Evolutionary conservation across 2,329 filamentous ascomycete genomes (phyloP).

Genomic region (Ophiosphaerella narmari): DNA sequence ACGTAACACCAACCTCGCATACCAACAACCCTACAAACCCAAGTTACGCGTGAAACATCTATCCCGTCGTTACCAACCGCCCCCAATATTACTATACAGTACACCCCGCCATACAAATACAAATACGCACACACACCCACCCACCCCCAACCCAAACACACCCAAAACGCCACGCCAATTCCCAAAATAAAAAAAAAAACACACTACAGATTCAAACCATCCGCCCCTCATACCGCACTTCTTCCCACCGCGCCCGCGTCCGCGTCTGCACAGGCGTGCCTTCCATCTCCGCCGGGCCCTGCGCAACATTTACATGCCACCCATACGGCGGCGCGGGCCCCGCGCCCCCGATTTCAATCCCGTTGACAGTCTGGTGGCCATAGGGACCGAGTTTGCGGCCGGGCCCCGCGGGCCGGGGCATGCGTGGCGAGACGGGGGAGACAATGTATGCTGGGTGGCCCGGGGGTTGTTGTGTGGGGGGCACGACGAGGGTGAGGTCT

Average conservation of each 20-base stretch:
- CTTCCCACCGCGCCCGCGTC: slow-evolving; percentile 5
- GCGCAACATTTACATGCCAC: slow-evolving; percentile 5
- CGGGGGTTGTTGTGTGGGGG: no score
- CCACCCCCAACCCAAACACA: no score
- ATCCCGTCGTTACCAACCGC: no score
- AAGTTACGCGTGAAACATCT: no score
- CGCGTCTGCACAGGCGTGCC: neutral
- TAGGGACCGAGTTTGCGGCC: neutral
- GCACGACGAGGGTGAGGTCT: no score
- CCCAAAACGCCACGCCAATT: neutral
- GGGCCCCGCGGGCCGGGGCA: neutral
- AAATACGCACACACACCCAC: no score
- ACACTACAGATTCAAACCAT: neutral
- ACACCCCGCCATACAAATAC: no score
- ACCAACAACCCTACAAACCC: no score
- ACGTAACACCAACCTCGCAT: no score
- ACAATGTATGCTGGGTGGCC: no score
- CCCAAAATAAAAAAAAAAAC: neutral
- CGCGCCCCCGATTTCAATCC: neutral
- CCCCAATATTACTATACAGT: no score
- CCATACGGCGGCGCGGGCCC: slow-evolving; percentile 5
- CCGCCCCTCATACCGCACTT: slow-evolving; percentile 1
- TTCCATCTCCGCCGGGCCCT: slow-evolving; percentile 10
- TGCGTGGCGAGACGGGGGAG: no score
- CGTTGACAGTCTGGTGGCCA: neutral